A percentile compares a stretch with the other conserved stretches of the same genome.
These are phyloP conservation scores for Tephrocybe sp. DNA, from an alignment of 768 basidiomycete species.

Conservation along the genomic window DNA sequence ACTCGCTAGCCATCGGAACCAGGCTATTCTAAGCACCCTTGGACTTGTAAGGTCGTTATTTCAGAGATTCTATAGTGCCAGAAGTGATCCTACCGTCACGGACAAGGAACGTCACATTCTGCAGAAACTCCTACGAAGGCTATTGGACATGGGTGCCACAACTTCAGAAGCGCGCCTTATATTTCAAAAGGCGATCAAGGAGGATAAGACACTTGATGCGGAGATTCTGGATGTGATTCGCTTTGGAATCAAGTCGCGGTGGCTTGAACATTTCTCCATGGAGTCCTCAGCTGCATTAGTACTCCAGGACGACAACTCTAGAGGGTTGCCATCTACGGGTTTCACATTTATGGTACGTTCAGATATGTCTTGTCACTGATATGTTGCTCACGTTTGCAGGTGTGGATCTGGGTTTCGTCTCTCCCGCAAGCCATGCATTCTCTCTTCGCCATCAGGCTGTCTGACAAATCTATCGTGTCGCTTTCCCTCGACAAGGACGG, in stretches of 20 bases:
- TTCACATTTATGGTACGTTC: slow-evolving; percentile 69
- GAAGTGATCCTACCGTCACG: slow-evolving; percentile 21
- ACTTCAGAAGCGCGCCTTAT: slow-evolving; percentile 63
- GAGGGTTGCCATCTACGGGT: slow-evolving; percentile 58
- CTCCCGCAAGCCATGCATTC: slow-evolving; percentile 34
- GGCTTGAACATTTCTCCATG: slow-evolving; percentile 79
- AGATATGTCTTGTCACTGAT: neutral
- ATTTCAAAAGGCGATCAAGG: slow-evolving; percentile 55
- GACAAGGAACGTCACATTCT: slow-evolving; percentile 56
- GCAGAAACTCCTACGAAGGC: slow-evolving; percentile 61
- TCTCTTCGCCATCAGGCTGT: slow-evolving; percentile 37
- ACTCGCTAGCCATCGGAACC: slow-evolving; percentile 65
- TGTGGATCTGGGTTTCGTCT: slow-evolving; percentile 50
- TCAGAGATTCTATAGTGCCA: slow-evolving; percentile 37
- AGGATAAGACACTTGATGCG: slow-evolving; percentile 51
- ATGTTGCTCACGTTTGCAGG: slow-evolving; percentile 26
- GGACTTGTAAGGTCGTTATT: slow-evolving; percentile 58
- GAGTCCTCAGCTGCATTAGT: slow-evolving; percentile 54
- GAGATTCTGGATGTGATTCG: slow-evolving; percentile 74
- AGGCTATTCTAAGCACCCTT: slow-evolving; percentile 61
- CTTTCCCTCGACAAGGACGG: slow-evolving; percentile 58
- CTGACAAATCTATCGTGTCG: slow-evolving; percentile 34
- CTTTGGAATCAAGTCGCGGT: slow-evolving; percentile 68
- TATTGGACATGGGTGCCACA: slow-evolving; percentile 75
- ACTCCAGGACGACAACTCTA: slow-evolving; percentile 45